Conservation (phyloP, 176 grass and related monocot genomes). For the Guadua angustifolia region DNA sequence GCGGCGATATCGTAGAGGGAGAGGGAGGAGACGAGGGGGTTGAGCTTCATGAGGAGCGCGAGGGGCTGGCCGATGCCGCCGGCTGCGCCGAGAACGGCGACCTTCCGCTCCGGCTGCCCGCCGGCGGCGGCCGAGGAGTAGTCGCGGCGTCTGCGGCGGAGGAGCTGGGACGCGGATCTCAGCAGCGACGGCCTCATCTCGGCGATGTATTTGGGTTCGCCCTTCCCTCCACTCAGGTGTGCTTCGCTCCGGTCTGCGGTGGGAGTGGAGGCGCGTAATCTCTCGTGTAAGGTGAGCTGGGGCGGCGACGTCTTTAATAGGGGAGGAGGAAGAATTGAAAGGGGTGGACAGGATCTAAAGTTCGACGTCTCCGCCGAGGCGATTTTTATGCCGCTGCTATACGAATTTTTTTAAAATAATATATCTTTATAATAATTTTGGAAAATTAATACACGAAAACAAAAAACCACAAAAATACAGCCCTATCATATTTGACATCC, state of each 20-base stretch:
- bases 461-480: too few species aligned
- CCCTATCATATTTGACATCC: too few species aligned
- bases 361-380: constrained; percentile 41
- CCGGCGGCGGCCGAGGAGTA: constrained; percentile 16
- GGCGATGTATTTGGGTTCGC: background rate
- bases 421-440: too few species aligned
- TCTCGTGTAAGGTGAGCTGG: background rate
- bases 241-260: background rate
- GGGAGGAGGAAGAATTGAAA: background rate
- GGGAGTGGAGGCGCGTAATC: background rate
- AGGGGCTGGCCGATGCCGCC: constrained; percentile 79
- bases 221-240: background rate
- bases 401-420: too few species aligned
- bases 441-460: too few species aligned
- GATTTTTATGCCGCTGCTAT: background rate
- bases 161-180: constrained; percentile 43
- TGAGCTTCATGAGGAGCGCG: constrained; percentile 73
- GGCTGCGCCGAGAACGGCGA: constrained; percentile 70
- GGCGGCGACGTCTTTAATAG: constrained; percentile 33
- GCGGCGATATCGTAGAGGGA: constrained; percentile 75
- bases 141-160: constrained; percentile 41
- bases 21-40: constrained; percentile 66
- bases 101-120: constrained; percentile 53
- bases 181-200: constrained; percentile 55
- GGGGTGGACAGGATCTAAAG: constrained; percentile 45